Evolutionary conservation across 805 yeast species (phyloP), one percentile per base, ranked within the genome.

Genomic region (Helenozyma baotianmanensis): DNA sequence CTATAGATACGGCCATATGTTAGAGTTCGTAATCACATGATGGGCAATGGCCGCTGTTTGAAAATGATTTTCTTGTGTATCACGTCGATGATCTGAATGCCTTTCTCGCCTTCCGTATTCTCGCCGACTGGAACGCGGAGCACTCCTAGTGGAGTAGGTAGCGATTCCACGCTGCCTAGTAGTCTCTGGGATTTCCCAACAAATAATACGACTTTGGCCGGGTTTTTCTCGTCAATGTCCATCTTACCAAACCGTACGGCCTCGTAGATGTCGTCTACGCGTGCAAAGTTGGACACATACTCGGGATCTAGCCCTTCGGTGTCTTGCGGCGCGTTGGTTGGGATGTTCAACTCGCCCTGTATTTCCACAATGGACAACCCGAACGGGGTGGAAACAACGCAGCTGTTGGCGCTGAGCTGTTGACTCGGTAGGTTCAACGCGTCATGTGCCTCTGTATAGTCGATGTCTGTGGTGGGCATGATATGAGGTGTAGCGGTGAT

Each of bases 151-250:
- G 94, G 92, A 0, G 78, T 72, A 9, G 74, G 78, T 9, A 84
- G 50, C 13, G 72, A 64, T 23, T 73, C 78, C 2, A 83, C 50
- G 2, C 62, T 58, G 0, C 94, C 94, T 14, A 82, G 42, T 16
- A 84, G 56, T 40, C 90, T 62, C 51, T 84, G 94, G 4, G 84
- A 75, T 16, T 72, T 78, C 2, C 89, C 85, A 8, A 84, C 69
- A 39, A 62, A 77, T 31, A 84, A 51, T 0, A 80, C 75, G 0
- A 78, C 85, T 26, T 65, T 68, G 0, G 43, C 33, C 4, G 45
- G 45, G 37, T 62, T 65, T 3, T 53, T 51, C 1, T 58, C 62
- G 17, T 72, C 74, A 11, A 75, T 46, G 29, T 68, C 70, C 27
- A 79, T 43, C 16, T 45, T 60, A 0, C 84, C 82, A 47, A 72